A percentile compares a stretch with the other conserved stretches of the same genome.
Conservation (phyloP, 257 asterid genomes). For the Solanum appendiculatum region DNA sequence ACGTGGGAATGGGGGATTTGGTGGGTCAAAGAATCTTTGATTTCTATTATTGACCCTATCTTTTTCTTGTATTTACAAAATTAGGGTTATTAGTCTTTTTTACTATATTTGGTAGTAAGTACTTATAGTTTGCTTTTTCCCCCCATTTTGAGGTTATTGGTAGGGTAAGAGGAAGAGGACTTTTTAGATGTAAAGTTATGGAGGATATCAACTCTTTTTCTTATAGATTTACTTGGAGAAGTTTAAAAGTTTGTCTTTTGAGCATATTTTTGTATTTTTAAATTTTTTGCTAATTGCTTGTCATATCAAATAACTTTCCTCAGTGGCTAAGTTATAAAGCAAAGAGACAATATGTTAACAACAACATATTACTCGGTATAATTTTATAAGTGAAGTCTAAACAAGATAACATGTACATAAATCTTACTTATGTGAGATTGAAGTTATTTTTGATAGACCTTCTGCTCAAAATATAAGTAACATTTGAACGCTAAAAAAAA, state of each 20-base stretch:
- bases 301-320: not conserved
- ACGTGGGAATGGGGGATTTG: slow-evolving; percentile 1
- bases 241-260: not conserved
- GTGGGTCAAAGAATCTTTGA: slow-evolving; percentile 10
- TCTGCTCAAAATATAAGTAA: not conserved
- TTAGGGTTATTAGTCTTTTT: not conserved
- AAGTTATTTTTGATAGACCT: not conserved
- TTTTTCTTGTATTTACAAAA: slow-evolving; percentile 9
- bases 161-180: not conserved
- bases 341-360: not conserved
- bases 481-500: too few relatives aligned
- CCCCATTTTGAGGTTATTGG: not conserved
- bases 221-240: not conserved
- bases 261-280: not conserved
- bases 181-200: not conserved
- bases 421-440: not conserved
- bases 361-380: not conserved
- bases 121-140: not conserved
- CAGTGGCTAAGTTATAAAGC: not conserved
- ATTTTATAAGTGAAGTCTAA: not conserved
- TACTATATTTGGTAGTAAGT: not conserved
- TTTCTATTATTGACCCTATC: slow-evolving; percentile 3
- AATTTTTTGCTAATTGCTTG: not conserved
- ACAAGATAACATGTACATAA: not conserved
- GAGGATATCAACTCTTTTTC: not conserved